Percentiles rank a stretch among this genome's conserved stretches.
These are phyloP conservation scores for Cucumis cinereus DNA, from an alignment of 306 rosid genomes.

Conservation along the genomic window DNA sequence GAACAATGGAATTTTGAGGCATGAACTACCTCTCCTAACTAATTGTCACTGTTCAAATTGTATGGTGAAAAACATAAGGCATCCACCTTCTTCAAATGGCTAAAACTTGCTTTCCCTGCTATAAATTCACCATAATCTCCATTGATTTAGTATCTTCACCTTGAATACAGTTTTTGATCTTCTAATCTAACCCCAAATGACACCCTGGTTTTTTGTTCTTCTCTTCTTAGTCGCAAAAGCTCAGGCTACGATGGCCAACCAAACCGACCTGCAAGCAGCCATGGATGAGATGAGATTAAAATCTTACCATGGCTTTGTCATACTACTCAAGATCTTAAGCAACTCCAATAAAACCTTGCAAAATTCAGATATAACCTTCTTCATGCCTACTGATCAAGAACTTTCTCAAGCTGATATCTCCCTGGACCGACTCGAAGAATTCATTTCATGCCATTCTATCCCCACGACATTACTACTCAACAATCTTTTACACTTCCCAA, in stretches of 20 bases:
- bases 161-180: not conserved
- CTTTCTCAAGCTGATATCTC: conserved; percentile 29
- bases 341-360: conserved; percentile 24
- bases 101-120: not conserved
- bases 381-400: conserved; percentile 40
- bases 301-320: conserved; percentile 48
- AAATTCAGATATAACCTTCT: conserved; percentile 30
- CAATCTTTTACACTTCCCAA: conserved; percentile 35
- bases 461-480: conserved; percentile 29
- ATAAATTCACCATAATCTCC: not conserved
- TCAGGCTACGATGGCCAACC: conserved; percentile 20
- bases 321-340: conserved; percentile 39
- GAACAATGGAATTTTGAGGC: conserved; percentile 15
- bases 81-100: not conserved
- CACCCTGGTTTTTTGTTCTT: conserved; percentile 30
- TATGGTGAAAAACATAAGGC: not conserved
- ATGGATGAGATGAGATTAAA: conserved; percentile 36
- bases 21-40: conserved; percentile 23
- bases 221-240: conserved; percentile 22
- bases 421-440: conserved; percentile 21
- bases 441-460: conserved; percentile 38
- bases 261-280: conserved; percentile 38
- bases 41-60: conserved; percentile 9
- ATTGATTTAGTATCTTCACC: not conserved
- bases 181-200: conserved; percentile 36